Percentiles rank a stretch among this genome's conserved stretches.
Conservation (phyloP, 257 asterid species). For the Jacaranda mimosifolia region DNA sequence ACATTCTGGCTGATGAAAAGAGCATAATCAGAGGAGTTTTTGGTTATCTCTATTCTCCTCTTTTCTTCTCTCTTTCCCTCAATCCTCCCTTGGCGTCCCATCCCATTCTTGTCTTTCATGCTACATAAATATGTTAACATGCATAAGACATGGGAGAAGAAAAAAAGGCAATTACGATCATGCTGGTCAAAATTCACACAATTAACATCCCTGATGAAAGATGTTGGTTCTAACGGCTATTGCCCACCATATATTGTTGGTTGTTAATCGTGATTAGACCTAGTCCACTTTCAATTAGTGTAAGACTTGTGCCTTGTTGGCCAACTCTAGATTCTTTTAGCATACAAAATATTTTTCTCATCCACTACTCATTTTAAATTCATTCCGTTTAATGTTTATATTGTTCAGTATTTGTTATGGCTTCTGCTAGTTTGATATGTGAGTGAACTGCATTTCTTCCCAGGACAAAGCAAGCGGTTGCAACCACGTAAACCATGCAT, state of each 20-base stretch:
- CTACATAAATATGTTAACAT: background rate
- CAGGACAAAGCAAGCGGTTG: slow-evolving; percentile 87
- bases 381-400: no score
- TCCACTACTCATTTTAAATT: no score
- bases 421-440: background rate
- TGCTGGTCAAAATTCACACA: background rate
- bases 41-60: slow-evolving; percentile 54
- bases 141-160: background rate
- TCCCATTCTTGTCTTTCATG: background rate
- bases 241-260: no score
- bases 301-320: background rate
- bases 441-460: slow-evolving; percentile 33
- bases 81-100: background rate
- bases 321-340: background rate
- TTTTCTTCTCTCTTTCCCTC: slow-evolving; percentile 8
- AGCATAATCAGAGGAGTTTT: slow-evolving; percentile 86
- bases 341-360: background rate
- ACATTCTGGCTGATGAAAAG: slow-evolving; percentile 69
- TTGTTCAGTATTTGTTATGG: background rate
- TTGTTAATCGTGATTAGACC: background rate
- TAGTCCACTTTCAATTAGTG: background rate
- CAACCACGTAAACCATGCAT: slow-evolving; percentile 93
- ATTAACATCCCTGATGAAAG: background rate
- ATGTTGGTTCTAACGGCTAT: background rate
- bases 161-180: background rate